Evolutionary conservation across 1,284 basidiomycete genomes (phyloP).

Genomic region (Moesziomyces sp.): DNA sequence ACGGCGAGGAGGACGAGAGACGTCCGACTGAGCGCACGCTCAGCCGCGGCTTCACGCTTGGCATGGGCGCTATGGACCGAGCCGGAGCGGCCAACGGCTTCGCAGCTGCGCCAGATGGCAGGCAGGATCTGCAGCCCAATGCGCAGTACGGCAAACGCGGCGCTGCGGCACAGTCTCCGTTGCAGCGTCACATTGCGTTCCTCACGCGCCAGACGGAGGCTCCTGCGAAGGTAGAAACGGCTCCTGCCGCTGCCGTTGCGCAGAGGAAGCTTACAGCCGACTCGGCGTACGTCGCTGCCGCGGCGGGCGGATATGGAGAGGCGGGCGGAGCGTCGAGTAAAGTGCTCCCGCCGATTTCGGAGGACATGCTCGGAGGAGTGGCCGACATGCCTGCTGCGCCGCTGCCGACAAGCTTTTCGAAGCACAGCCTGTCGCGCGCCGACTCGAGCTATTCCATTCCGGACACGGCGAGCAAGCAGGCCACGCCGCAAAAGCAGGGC

Average conservation of each 20-base stretch:
- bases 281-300: conserved; percentile 7
- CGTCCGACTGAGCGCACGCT: conserved; percentile 35
- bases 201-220: conserved; percentile 32
- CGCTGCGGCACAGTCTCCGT: conserved; percentile 23
- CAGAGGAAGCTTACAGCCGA: conserved; percentile 6
- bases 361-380: conserved; percentile 37
- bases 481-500: conserved; percentile 9
- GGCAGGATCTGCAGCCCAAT: conserved; percentile 38
- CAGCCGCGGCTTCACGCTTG: conserved; percentile 28
- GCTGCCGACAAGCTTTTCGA: conserved; percentile 7
- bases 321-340: conserved; percentile 6
- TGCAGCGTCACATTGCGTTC: conserved; percentile 51
- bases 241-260: background rate
- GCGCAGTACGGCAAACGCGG: conserved; percentile 18
- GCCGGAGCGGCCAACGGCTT: conserved; percentile 16
- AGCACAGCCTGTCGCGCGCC: conserved; percentile 14
- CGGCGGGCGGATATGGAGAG: conserved; percentile 4
- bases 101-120: conserved; percentile 14
- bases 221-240: conserved; percentile 1
- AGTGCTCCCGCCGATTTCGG: conserved; percentile 27
- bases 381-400: conserved; percentile 32
- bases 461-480: conserved; percentile 14
- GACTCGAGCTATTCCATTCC: conserved; percentile 27
- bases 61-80: conserved; percentile 44
- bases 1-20: conserved; percentile 23